Conservation (phyloP, 225 moss, liverwort and hornwort genomes). For the Ulota crispa region DNA sequence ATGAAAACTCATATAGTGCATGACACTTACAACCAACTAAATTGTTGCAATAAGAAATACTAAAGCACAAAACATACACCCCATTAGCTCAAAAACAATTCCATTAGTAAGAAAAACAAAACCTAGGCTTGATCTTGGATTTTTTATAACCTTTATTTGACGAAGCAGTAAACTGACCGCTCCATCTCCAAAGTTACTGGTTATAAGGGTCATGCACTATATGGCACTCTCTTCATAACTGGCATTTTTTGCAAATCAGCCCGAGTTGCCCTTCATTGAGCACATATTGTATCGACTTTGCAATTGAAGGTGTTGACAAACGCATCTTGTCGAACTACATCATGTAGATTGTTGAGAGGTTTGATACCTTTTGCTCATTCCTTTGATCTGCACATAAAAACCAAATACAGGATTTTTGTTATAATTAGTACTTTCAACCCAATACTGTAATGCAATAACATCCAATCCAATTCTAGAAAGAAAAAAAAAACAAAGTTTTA, state of each 20-base stretch:
- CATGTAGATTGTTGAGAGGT: not conserved
- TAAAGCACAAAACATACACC: no score
- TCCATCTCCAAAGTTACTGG: no score
- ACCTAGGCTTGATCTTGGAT: no score
- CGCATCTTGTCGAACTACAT: not conserved
- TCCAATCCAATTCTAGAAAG: not conserved
- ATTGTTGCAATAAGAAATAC: no score
- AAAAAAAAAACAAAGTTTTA: not conserved
- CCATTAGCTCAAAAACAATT: no score
- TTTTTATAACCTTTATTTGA: no score
- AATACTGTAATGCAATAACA: not conserved
- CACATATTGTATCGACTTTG: not conserved
- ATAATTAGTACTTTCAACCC: not conserved
- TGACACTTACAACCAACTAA: no score
- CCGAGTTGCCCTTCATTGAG: not conserved
- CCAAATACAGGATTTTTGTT: not conserved
- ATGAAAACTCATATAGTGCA: not conserved
- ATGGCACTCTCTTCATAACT: not conserved
- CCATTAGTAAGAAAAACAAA: no score
- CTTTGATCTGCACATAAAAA: conserved; percentile 1
- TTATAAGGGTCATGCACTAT: no score
- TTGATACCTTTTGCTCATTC: not conserved
- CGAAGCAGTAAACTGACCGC: no score
- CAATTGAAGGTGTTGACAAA: not conserved
- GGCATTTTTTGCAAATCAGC: not conserved